These are phyloP conservation scores for Suillus alpinus DNA, from an alignment of 768 basidiomycete genomes.

Conservation along the genomic window DNA sequence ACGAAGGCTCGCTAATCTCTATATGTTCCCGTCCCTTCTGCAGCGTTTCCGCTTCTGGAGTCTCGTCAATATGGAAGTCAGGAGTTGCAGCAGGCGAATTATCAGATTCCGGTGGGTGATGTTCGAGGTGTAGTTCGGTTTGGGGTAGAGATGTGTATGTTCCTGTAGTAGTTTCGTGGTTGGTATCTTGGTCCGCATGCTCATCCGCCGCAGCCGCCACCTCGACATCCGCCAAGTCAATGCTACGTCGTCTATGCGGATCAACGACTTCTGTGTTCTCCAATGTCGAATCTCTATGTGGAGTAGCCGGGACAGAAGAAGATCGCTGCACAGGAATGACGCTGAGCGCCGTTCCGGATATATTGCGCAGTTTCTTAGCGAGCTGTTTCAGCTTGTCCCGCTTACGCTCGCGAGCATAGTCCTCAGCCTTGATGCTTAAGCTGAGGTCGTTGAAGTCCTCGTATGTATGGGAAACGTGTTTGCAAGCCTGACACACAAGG, in stretches of 20 bases:
- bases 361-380: conserved; percentile 57
- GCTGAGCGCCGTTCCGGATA: conserved; percentile 29
- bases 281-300: conserved; percentile 27
- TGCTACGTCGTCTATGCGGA: conserved; percentile 30
- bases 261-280: conserved; percentile 27
- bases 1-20: conserved; percentile 25
- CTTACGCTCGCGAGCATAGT: conserved; percentile 69
- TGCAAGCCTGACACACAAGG: conserved; percentile 92
- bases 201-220: conserved; percentile 11
- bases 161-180: neutral
- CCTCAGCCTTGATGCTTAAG: conserved; percentile 81
- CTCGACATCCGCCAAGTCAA: conserved; percentile 35
- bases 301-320: conserved; percentile 55
- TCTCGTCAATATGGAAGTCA: conserved; percentile 11
- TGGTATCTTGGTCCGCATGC: neutral
- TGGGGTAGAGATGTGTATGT: conserved; percentile 31
- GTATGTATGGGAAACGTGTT: conserved; percentile 86
- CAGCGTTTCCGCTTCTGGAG: neutral
- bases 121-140: conserved; percentile 1
- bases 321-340: conserved; percentile 42
- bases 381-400: conserved; percentile 75
- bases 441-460: conserved; percentile 96
- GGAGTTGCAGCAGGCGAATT: conserved; percentile 11
- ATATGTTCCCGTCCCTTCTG: conserved; percentile 4
- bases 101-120: neutral